phyloP scores from a whole-genome alignment of 2,329 filamentous ascomycete species.

The Hymenoscyphus linearis region DNA sequence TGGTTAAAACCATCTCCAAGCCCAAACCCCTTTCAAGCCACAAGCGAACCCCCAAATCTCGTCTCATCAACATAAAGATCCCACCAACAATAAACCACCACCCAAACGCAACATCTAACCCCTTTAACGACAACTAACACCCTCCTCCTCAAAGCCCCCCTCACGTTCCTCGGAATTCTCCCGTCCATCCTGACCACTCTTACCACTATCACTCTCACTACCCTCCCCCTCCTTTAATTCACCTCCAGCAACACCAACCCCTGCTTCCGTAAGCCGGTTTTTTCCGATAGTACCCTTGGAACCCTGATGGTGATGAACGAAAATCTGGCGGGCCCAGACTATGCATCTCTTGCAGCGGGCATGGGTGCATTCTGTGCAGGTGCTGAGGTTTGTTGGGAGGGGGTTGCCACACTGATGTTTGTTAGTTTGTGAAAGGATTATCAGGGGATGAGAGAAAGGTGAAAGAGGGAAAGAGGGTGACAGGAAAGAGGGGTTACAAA shows the following conservation, averaged over 20 bases:
- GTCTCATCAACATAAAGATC: not conserved
- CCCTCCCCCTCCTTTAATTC: not conserved
- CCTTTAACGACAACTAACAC: not conserved
- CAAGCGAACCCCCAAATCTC: not conserved
- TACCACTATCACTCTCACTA: not conserved
- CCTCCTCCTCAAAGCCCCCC: not conserved
- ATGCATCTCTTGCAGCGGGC: slow-evolving; percentile 2
- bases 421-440: no score
- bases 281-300: no score
- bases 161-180: not conserved
- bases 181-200: not conserved
- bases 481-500: no score
- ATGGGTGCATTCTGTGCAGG: slow-evolving; percentile 8
- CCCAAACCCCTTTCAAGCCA: no score
- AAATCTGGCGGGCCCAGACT: slow-evolving; percentile 8
- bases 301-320: no score
- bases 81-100: not conserved
- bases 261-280: no score
- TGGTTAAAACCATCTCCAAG: no score
- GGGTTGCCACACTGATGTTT: slow-evolving; percentile 9
- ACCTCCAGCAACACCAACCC: not conserved
- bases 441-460: not conserved
- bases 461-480: no score
- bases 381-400: not conserved
- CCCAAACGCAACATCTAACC: not conserved